These are phyloP conservation scores for Hygrophoropsis aurantiaca DNA, from an alignment of 768 basidiomycete genomes.

Conservation along the genomic window DNA sequence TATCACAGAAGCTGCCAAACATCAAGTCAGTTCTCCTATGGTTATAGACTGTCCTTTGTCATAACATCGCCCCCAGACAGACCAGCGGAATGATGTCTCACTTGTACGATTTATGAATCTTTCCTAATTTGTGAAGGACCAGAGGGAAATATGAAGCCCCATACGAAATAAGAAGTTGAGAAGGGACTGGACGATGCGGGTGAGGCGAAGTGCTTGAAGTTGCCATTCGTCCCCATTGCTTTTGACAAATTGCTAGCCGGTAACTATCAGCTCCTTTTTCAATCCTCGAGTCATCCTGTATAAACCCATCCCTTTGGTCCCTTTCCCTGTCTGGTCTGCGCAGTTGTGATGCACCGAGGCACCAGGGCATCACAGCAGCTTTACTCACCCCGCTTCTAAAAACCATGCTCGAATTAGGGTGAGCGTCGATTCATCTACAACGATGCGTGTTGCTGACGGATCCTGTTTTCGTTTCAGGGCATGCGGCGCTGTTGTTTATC, in stretches of 20 bases:
- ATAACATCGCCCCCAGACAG: no score
- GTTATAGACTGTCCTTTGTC: no score
- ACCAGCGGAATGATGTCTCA: no score
- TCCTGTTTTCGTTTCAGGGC: background rate
- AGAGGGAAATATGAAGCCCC: no score
- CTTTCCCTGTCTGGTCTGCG: background rate
- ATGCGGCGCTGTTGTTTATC: background rate
- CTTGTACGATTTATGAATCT: no score
- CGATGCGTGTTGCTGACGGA: background rate
- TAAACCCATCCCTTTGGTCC: background rate
- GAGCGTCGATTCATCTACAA: background rate
- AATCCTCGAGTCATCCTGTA: background rate
- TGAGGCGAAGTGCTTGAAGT: no score
- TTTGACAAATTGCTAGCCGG: background rate
- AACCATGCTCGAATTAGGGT: background rate
- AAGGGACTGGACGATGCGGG: no score
- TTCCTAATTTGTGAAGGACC: no score
- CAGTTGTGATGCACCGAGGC: background rate
- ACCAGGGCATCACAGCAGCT: background rate
- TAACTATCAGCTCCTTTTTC: background rate
- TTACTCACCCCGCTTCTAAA: background rate
- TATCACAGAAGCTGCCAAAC: no score
- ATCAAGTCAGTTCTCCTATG: no score
- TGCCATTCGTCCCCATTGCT: background rate
- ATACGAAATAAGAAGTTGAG: no score